Evolutionary conservation across 2,329 filamentous ascomycete genomes (phyloP).

Genomic region (Aspergillaceae sp.): DNA sequence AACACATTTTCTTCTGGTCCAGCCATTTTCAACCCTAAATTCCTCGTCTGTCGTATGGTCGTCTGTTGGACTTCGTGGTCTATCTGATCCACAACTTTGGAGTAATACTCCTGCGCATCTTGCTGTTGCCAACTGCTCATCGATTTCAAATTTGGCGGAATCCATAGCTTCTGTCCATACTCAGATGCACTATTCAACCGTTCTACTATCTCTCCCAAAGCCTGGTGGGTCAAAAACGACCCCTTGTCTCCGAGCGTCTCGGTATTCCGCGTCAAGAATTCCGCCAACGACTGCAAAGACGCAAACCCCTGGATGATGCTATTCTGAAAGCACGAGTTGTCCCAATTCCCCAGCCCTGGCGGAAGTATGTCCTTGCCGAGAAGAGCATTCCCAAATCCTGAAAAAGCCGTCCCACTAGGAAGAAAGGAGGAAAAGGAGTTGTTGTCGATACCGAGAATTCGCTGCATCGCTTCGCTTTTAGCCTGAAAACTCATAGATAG

Average conservation of each 20-base stretch:
- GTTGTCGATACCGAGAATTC: constrained; percentile 53
- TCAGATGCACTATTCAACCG: constrained; percentile 62
- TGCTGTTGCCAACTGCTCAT: constrained; percentile 96
- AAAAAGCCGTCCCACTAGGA: constrained; percentile 47
- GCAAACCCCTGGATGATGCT: constrained; percentile 82
- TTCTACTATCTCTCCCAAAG: constrained; percentile 58
- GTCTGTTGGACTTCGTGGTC: constrained; percentile 63
- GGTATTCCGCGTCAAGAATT: constrained; percentile 51
- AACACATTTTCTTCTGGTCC: constrained; percentile 27
- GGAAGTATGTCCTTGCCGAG: constrained; percentile 29
- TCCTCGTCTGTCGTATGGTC: constrained; percentile 35
- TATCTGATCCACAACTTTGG: constrained; percentile 75
- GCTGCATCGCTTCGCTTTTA: constrained; percentile 58
- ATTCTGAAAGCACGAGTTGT: constrained; percentile 97
- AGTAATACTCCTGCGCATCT: constrained; percentile 95
- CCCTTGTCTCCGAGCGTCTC: constrained; percentile 28
- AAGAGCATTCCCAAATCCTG: constrained; percentile 43
- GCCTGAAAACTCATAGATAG: constrained; percentile 30
- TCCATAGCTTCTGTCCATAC: constrained; percentile 72
- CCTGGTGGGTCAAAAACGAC: constrained; percentile 40
- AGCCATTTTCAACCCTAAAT: constrained; percentile 34
- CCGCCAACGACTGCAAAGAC: constrained; percentile 60
- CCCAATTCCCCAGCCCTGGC: constrained; percentile 73
- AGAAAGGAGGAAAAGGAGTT: constrained; percentile 52
- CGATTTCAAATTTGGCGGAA: constrained; percentile 69